Percentiles rank a stretch among this genome's conserved stretches.
Conservation (phyloP, 192 early-diverging fungal genomes). For the Gonapodya prolifera region DNA sequence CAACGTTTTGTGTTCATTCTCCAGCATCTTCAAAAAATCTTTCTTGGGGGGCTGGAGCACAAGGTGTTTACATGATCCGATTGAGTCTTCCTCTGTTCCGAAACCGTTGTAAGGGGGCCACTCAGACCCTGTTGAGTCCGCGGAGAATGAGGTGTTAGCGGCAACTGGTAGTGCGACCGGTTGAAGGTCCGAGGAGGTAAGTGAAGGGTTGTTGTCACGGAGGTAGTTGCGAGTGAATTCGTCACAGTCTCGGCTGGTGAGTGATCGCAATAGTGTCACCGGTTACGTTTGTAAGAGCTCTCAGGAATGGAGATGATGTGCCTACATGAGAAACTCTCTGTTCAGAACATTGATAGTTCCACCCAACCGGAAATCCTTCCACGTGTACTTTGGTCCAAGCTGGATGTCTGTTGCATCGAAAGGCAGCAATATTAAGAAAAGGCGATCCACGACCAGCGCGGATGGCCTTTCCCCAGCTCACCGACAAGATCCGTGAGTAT, state of each 20-base stretch:
- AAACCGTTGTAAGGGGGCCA: slow-evolving; percentile 47
- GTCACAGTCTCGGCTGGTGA: slow-evolving; percentile 49
- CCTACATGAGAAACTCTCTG: slow-evolving; percentile 42
- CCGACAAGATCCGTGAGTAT: slow-evolving; percentile 33
- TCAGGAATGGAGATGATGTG: not conserved
- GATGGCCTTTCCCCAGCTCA: not conserved
- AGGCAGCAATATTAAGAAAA: not conserved
- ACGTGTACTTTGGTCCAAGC: slow-evolving; percentile 37
- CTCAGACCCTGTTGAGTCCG: not conserved
- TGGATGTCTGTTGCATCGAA: slow-evolving; percentile 7
- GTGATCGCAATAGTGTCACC: slow-evolving; percentile 9
- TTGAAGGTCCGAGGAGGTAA: not conserved
- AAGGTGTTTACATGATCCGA: slow-evolving; percentile 40
- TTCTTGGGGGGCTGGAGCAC: slow-evolving; percentile 52
- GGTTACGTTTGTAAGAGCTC: not conserved
- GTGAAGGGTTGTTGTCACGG: slow-evolving; percentile 14
- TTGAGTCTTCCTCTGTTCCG: slow-evolving; percentile 46
- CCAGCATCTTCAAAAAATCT: slow-evolving; percentile 52
- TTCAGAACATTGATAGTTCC: slow-evolving; percentile 41
- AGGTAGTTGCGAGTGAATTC: slow-evolving; percentile 45
- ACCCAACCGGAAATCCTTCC: slow-evolving; percentile 46
- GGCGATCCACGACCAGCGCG: not conserved
- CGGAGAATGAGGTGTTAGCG: slow-evolving; percentile 6
- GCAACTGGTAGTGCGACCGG: not conserved
- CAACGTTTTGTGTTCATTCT: slow-evolving; percentile 47